Percentiles rank a stretch among this genome's conserved stretches.
These are phyloP conservation scores for Amphicarpaea edgeworthii DNA, from an alignment of 306 rosid species.

Conservation along the genomic window DNA sequence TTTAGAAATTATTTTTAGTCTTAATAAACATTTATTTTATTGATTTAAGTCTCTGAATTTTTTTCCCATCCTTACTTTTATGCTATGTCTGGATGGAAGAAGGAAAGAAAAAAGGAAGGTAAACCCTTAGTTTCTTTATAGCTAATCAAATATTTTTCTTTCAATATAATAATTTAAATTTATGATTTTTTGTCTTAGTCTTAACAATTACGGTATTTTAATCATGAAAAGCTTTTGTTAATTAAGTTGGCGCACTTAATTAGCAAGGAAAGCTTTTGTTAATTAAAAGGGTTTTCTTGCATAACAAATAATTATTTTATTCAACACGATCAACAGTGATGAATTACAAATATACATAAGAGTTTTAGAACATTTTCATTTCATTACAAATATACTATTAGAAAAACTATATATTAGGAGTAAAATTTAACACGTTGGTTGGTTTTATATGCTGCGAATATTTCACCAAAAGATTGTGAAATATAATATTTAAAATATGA, in stretches of 20 bases:
- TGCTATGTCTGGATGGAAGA: no score
- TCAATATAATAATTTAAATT: neutral
- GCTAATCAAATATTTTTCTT: neutral
- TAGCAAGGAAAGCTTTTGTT: neutral
- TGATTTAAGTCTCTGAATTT: no score
- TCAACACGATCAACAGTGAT: neutral
- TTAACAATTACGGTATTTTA: neutral
- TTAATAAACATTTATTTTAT: no score
- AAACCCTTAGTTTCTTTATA: neutral
- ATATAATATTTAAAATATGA: neutral
- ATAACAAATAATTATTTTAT: neutral
- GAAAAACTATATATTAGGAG: neutral
- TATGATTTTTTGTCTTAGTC: no score
- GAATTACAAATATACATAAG: neutral
- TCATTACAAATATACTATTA: neutral
- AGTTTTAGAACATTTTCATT: neutral
- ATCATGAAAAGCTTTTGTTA: neutral
- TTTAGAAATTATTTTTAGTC: no score
- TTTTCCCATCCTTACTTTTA: no score
- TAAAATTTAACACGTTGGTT: neutral
- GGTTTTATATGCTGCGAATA: neutral
- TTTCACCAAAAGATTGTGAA: neutral
- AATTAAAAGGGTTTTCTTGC: neutral
- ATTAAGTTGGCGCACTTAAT: constrained; percentile 10
- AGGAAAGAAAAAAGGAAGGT: no score